These are phyloP conservation scores for Aureobasidium sp. DNA, from an alignment of 2,329 filamentous ascomycete species.

Conservation along the genomic window DNA sequence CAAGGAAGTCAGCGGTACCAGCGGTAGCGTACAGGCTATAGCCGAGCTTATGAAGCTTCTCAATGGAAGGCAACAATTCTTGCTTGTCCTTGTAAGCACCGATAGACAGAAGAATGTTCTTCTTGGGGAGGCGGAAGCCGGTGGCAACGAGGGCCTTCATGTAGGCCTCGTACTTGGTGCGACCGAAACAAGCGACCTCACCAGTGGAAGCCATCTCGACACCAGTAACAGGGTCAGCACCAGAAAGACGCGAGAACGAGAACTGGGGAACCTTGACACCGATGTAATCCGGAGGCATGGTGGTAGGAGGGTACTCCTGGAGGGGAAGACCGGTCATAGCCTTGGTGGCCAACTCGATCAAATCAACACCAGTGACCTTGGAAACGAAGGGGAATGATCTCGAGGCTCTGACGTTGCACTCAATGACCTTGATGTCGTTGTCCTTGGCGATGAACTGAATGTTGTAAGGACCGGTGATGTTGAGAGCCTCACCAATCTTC, in stretches of 20 bases:
- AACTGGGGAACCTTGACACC: constrained; percentile 98
- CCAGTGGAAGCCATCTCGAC: constrained; percentile 99
- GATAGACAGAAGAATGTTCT: constrained; percentile 90
- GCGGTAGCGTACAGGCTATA: constrained; percentile 95
- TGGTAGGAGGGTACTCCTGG: constrained; percentile 68
- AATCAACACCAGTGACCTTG: constrained; percentile 94
- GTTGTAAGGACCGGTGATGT: constrained; percentile 95
- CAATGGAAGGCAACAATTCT: constrained; percentile 88
- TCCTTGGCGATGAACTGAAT: constrained; percentile 99
- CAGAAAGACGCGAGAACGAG: constrained; percentile 93
- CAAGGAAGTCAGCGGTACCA: constrained; percentile 91
- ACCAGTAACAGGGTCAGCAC: constrained; percentile 89
- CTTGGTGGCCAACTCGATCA: constrained; percentile 98
- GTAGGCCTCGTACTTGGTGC: constrained; percentile 95
- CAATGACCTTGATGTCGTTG: constrained; percentile 99
- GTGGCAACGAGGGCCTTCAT: constrained; percentile 93
- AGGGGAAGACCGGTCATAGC: constrained; percentile 85
- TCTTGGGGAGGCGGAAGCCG: constrained; percentile 91
- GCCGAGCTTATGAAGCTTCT: constrained; percentile 80
- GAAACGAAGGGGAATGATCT: constrained; percentile 97
- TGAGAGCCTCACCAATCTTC: constrained; percentile 89
- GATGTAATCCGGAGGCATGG: constrained; percentile 71
- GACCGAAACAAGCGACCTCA: constrained; percentile 93
- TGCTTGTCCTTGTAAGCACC: constrained; percentile 97
- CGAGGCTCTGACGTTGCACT: constrained; percentile 95